These are phyloP conservation scores for Exobasidium cylindrosporum DNA, from an alignment of 1,284 basidiomycete genomes.

Conservation along the genomic window DNA sequence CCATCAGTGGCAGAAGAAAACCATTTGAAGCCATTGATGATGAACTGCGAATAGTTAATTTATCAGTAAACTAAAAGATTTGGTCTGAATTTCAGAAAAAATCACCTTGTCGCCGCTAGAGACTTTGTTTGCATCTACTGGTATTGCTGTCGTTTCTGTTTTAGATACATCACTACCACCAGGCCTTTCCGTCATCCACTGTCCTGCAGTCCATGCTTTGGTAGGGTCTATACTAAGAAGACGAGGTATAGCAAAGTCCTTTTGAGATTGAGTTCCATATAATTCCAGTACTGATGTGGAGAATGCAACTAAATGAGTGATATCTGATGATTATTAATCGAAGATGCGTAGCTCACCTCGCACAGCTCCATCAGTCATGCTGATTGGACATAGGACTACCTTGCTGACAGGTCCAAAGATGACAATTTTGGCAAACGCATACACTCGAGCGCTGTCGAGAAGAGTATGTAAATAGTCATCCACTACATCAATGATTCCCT, in stretches of 20 bases:
- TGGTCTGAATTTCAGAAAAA: too few species aligned
- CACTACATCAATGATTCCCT: background rate
- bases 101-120: constrained; percentile 46
- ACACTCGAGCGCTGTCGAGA: constrained; percentile 20
- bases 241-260: constrained; percentile 62
- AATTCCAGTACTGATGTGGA: constrained; percentile 65
- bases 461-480: background rate
- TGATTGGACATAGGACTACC: constrained; percentile 56
- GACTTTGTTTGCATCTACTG: constrained; percentile 52
- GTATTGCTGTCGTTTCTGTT: constrained; percentile 67
- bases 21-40: constrained; percentile 57
- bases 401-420: constrained; percentile 32
- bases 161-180: constrained; percentile 75
- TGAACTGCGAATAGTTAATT: constrained; percentile 15
- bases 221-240: constrained; percentile 64
- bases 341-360: constrained; percentile 1
- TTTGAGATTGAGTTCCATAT: constrained; percentile 64
- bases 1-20: constrained; percentile 79
- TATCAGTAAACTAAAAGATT: too few species aligned
- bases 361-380: constrained; percentile 74
- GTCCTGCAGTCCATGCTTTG: constrained; percentile 69
- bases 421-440: constrained; percentile 23
- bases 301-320: background rate
- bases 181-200: constrained; percentile 66
- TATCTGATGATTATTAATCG: too few species aligned